Base-by-base conservation (phyloP, 1,139 yeast genomes). In the Geotrichum cucujoidarum region DNA sequence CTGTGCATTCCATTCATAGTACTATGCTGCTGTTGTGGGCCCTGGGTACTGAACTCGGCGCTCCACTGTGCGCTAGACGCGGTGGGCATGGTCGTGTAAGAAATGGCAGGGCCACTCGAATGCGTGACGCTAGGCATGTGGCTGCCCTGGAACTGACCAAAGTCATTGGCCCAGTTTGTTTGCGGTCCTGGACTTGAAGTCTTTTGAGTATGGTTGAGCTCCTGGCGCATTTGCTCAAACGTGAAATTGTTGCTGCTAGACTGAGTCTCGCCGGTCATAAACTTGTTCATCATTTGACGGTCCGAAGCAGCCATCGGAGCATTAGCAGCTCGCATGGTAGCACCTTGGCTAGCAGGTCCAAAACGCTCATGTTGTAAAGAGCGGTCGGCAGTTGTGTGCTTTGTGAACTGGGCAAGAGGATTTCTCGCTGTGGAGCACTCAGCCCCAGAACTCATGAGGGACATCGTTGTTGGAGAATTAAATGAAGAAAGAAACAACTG, bases 371-470 rank as follows among this genome's bases (percentile, higher is more conserved):
- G 72, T 60, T 81, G 87, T 45, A 81, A 70, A 8, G 85, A 77
- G 47, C 82, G 66, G 60, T 81, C 87, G 56, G 64, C 74, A 39
- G 78, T 78, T 52, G 81, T 81, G 40, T 83, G 87, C 60, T 83
- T 83, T 53, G 80, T 77, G 63, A 90, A 80, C 71, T 87, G 95
- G 3, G 95, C 77, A 48, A 90, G 73, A 17, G 95, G 95, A 65
- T 89, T 89, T 51, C 80, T 73, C 50, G 78, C 76, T 2, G 84
- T 83, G 2, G 95, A 83, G 69, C 97, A 89, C 59, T 88, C 96
- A 22, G 92, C 78, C 38, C 90, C 90, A 34, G 83, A 81, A 44
- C 57, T 61, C 66, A 63, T 61, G 48, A 64, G 64, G 33, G 67
- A 63, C 67, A 64, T 64, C n/a, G n/a, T n/a, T n/a, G n/a, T n/a